These are phyloP conservation scores for Colletotrichum tofieldiae DNA, from an alignment of 2,329 filamentous ascomycete genomes.

Conservation along the genomic window DNA sequence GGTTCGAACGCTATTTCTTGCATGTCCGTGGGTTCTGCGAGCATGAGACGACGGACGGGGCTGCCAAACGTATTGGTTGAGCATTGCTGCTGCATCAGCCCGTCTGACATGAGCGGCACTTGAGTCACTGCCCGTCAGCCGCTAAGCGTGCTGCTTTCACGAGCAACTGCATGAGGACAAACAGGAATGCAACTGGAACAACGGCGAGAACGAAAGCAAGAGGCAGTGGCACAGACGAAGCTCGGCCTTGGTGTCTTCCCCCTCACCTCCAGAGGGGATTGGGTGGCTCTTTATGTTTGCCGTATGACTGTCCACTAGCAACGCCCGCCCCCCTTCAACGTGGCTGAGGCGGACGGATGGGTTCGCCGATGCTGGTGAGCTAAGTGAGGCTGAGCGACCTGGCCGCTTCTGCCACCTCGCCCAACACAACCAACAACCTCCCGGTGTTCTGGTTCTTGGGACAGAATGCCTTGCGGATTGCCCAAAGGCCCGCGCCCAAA, in stretches of 20 bases:
- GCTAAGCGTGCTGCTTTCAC: neutral
- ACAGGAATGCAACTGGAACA: neutral
- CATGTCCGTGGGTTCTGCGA: neutral
- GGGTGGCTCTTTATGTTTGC: neutral
- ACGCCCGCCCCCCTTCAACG: neutral
- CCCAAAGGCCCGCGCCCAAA: neutral
- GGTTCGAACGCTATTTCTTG: neutral
- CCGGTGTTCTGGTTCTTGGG: neutral
- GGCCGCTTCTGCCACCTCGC: neutral
- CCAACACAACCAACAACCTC: neutral
- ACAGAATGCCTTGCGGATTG: conserved; percentile 1
- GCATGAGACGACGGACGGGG: neutral
- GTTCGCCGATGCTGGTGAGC: neutral
- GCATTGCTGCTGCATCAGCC: neutral
- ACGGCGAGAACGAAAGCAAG: neutral
- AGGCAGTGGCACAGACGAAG: neutral
- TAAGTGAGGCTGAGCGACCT: neutral
- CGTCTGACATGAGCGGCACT: conserved; percentile 10
- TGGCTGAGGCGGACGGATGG: neutral
- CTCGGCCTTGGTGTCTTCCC: neutral
- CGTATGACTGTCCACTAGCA: neutral
- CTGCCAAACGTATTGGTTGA: neutral
- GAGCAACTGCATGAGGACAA: neutral
- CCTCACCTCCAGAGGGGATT: neutral
- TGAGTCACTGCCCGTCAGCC: conserved; percentile 8